These are phyloP conservation scores for Myriosclerotinia scirpicola DNA, from an alignment of 2,329 filamentous ascomycete species.

Conservation along the genomic window DNA sequence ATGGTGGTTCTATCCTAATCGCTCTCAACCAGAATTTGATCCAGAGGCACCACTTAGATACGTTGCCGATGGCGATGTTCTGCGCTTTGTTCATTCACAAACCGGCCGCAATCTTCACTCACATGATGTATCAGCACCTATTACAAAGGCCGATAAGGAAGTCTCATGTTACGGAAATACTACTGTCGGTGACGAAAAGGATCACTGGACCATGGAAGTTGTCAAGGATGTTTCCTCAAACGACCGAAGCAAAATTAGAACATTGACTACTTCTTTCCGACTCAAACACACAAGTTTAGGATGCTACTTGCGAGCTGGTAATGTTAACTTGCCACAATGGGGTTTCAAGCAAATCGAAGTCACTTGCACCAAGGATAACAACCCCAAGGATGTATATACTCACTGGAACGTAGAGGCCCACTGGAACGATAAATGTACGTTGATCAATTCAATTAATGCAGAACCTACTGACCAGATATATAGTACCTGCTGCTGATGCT, in stretches of 20 bases:
- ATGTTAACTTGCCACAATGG: slow-evolving; percentile 96
- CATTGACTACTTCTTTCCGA: slow-evolving; percentile 89
- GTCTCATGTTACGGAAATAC: slow-evolving; percentile 96
- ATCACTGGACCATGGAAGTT: slow-evolving; percentile 94
- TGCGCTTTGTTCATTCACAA: slow-evolving; percentile 90
- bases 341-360: slow-evolving; percentile 99
- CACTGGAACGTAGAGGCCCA: slow-evolving; percentile 99
- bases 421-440: slow-evolving; percentile 86
- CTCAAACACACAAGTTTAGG: slow-evolving; percentile 78
- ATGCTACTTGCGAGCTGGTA: slow-evolving; percentile 93
- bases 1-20: slow-evolving; percentile 98
- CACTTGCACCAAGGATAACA: slow-evolving; percentile 90
- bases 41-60: slow-evolving; percentile 69
- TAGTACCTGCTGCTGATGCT: slow-evolving; percentile 84
- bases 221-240: slow-evolving; percentile 77
- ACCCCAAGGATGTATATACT: slow-evolving; percentile 88
- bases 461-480: slow-evolving; percentile 39
- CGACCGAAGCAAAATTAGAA: slow-evolving; percentile 82
- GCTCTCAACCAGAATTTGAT: slow-evolving; percentile 71
- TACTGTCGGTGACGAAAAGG: slow-evolving; percentile 94
- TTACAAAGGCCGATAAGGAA: slow-evolving; percentile 87
- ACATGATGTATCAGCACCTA: slow-evolving; percentile 81
- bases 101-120: slow-evolving; percentile 97
- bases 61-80: slow-evolving; percentile 71
- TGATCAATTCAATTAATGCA: neutral